phyloP scores from a whole-genome alignment of 192 early-diverging fungal species.

The Coemansia sp. region DNA sequence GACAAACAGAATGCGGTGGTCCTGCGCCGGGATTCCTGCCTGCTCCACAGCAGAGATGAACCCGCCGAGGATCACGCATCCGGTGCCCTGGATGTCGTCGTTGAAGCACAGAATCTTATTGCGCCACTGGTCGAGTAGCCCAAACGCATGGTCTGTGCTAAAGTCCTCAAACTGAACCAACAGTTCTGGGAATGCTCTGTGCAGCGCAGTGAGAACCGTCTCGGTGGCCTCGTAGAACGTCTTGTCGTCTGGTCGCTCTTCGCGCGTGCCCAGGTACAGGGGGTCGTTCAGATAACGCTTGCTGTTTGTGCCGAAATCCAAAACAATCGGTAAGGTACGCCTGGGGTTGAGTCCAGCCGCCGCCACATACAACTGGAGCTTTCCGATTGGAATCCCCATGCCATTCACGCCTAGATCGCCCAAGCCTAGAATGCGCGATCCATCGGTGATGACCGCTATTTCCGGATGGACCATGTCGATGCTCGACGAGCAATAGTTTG shows the following conservation, averaged over 20 bases:
- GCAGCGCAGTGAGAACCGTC: conserved; percentile 66
- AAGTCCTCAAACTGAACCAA: conserved; percentile 96
- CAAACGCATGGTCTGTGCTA: conserved; percentile 86
- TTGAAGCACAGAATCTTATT: conserved; percentile 79
- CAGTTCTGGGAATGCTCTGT: conserved; percentile 67
- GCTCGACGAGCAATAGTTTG: conserved; percentile 67
- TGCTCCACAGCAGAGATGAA: conserved; percentile 82
- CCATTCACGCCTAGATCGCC: conserved; percentile 92
- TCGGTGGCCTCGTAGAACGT: conserved; percentile 75
- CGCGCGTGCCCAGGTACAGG: conserved; percentile 76
- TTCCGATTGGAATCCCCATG: conserved; percentile 92
- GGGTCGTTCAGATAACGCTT: conserved; percentile 74
- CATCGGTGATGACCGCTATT: conserved; percentile 90
- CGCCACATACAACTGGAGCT: conserved; percentile 83
- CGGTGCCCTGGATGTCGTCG: conserved; percentile 63
- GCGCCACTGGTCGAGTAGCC: conserved; percentile 71
- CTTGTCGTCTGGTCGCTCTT: conserved; percentile 61
- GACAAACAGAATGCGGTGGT: conserved; percentile 87
- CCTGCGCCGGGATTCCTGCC: conserved; percentile 61
- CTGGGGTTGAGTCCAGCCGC: conserved; percentile 81
- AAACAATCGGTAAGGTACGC: conserved; percentile 80
- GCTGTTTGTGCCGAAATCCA: conserved; percentile 90
- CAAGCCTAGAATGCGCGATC: conserved; percentile 87
- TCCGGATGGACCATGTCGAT: conserved; percentile 62
- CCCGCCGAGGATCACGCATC: conserved; percentile 87